These are phyloP conservation scores for Sugiyamaella boreocaroliniensis DNA, from an alignment of 805 yeast species.

Conservation along the genomic window DNA sequence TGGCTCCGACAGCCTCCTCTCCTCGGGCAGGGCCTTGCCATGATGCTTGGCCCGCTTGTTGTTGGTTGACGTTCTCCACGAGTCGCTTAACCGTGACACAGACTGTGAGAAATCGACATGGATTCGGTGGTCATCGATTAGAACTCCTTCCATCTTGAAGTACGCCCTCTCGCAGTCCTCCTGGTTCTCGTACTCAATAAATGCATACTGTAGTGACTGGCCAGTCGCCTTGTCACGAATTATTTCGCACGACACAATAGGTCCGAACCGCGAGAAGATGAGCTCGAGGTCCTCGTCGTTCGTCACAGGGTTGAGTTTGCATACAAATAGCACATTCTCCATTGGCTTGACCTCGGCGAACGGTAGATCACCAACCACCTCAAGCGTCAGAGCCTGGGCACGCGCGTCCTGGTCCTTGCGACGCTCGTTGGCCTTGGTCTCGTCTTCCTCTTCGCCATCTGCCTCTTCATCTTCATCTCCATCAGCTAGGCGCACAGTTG, in stretches of 20 bases:
- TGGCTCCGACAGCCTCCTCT: too few relatives aligned
- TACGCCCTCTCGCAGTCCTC: conserved; percentile 57
- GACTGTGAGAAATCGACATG: conserved; percentile 66
- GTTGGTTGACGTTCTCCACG: conserved; percentile 22
- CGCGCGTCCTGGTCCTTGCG: conserved; percentile 35
- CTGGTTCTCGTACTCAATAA: conserved; percentile 47
- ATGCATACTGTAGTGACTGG: conserved; percentile 53
- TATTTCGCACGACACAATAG: conserved; percentile 45
- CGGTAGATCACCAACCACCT: conserved; percentile 58
- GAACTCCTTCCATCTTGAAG: conserved; percentile 51
- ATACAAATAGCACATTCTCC: conserved; percentile 55
- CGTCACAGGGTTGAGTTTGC: conserved; percentile 58
- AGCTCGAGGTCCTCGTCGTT: conserved; percentile 47
- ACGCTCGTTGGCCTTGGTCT: conserved; percentile 26
- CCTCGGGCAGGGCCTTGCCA: neutral
- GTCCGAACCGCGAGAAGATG: conserved; percentile 59
- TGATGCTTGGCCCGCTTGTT: conserved; percentile 5
- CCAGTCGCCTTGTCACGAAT: conserved; percentile 44
- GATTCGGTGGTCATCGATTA: conserved; percentile 58
- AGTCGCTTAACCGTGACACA: conserved; percentile 27
- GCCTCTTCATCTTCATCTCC: conserved; percentile 16
- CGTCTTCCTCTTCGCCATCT: conserved; percentile 22
- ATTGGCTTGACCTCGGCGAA: conserved; percentile 52
- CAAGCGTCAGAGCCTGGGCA: conserved; percentile 54
- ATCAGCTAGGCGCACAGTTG: conserved; percentile 28